These are phyloP conservation scores for Gossypium gossypioides DNA, from an alignment of 441 rosid species.

Conservation along the genomic window DNA sequence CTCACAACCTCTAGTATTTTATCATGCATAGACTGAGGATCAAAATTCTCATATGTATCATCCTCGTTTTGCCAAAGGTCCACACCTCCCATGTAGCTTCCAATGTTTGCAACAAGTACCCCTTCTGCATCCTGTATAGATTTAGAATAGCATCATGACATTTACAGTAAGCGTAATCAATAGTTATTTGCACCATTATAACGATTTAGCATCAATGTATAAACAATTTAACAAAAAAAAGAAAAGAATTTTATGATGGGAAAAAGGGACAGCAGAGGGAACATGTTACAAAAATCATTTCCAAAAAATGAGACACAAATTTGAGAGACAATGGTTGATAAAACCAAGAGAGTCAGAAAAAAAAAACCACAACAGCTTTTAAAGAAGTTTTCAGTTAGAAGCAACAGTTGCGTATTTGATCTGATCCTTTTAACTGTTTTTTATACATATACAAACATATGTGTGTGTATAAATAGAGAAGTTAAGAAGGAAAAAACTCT, in stretches of 20 bases:
- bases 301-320: neutral
- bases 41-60: constrained; percentile 76
- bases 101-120: constrained; percentile 89
- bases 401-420: neutral
- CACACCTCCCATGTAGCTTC: constrained; percentile 99
- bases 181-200: neutral
- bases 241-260: neutral
- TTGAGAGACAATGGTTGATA: neutral
- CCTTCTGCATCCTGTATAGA: constrained; percentile 83
- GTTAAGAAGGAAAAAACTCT: neutral
- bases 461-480: neutral
- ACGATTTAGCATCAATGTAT: neutral
- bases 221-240: neutral
- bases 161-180: neutral
- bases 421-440: neutral
- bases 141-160: constrained; percentile 14
- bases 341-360: neutral
- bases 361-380: neutral
- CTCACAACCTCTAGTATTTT: constrained; percentile 86
- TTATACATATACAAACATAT: neutral
- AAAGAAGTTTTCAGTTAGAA: neutral
- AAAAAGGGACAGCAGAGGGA: neutral
- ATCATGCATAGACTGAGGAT: constrained; percentile 96
- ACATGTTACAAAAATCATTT: neutral
- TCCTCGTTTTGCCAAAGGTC: constrained; percentile 97